Conservation (phyloP, 805 yeast species). For the Nakazawaea ernobii region DNA sequence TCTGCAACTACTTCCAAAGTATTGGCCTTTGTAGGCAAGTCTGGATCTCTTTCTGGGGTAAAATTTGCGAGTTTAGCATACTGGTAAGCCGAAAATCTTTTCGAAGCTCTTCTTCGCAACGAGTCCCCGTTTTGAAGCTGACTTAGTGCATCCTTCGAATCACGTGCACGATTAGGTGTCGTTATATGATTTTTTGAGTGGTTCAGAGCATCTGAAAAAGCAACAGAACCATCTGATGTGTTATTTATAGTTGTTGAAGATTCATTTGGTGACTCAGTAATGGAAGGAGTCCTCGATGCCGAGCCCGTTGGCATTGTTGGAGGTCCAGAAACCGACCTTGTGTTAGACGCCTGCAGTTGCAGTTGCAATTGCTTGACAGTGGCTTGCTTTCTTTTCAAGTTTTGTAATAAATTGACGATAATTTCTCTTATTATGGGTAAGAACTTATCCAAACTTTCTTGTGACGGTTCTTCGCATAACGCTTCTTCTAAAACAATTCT, state of each 20-base stretch:
- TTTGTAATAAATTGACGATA: constrained; percentile 73
- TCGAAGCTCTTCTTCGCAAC: constrained; percentile 86
- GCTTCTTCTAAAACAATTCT: constrained; percentile 82
- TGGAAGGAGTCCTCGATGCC: background rate
- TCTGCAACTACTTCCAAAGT: constrained; percentile 14
- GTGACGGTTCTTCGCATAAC: constrained; percentile 77
- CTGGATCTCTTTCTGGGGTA: constrained; percentile 26
- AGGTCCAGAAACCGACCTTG: constrained; percentile 23
- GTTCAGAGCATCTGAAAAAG: no score
- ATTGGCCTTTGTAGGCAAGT: constrained; percentile 16
- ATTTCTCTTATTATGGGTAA: constrained; percentile 83
- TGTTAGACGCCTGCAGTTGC: constrained; percentile 10
- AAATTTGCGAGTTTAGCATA: constrained; percentile 63
- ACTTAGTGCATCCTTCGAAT: constrained; percentile 52
- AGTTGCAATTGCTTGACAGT: constrained; percentile 22
- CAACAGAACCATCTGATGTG: no score
- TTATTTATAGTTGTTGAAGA: no score
- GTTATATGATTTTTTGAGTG: background rate
- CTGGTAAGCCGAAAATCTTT: constrained; percentile 91
- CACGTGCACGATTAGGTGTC: background rate
- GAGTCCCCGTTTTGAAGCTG: constrained; percentile 80
- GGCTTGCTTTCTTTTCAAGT: constrained; percentile 73
- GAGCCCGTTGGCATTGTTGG: constrained; percentile 6
- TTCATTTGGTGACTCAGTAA: background rate
- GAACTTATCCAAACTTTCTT: constrained; percentile 70